Evolutionary conservation across 306 rosid species (phyloP).

Genomic region (Neltuma alba): DNA sequence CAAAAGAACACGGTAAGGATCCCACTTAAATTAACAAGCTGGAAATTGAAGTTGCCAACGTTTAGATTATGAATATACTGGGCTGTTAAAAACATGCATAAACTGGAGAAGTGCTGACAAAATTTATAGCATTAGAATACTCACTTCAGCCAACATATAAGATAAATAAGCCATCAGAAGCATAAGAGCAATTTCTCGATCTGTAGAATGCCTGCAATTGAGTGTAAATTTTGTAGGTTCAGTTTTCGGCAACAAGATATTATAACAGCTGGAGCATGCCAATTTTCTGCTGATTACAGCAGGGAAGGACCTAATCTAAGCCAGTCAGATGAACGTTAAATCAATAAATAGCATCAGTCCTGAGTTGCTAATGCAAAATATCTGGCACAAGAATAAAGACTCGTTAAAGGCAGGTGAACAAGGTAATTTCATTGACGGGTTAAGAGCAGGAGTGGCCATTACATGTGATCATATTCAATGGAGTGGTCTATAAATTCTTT

Average conservation of each 20-base stretch:
- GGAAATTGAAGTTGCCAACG: conserved; percentile 37
- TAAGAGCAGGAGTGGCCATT: neutral
- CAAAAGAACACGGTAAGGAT: conserved; percentile 74
- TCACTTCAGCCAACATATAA: conserved; percentile 63
- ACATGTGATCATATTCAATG: neutral
- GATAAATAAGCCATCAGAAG: conserved; percentile 65
- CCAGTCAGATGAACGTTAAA: neutral
- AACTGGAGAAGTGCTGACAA: neutral
- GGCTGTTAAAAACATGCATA: neutral
- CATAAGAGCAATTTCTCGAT: conserved; percentile 70
- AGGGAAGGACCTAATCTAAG: neutral
- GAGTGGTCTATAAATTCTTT: neutral
- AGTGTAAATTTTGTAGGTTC: conserved; percentile 10
- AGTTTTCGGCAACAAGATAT: conserved; percentile 5
- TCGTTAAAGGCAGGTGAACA: neutral
- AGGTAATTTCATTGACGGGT: neutral
- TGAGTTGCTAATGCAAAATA: neutral
- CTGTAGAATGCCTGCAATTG: conserved; percentile 57
- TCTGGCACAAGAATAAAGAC: neutral
- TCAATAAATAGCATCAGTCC: neutral
- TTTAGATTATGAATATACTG: conserved; percentile 18
- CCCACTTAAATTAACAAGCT: conserved; percentile 54
- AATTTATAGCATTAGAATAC: conserved; percentile 26
- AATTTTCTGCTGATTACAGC: neutral
- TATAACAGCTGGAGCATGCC: neutral